Evolutionary conservation across 2,329 filamentous ascomycete species (phyloP).

Genomic region (Aspergillus fumigatus): DNA sequence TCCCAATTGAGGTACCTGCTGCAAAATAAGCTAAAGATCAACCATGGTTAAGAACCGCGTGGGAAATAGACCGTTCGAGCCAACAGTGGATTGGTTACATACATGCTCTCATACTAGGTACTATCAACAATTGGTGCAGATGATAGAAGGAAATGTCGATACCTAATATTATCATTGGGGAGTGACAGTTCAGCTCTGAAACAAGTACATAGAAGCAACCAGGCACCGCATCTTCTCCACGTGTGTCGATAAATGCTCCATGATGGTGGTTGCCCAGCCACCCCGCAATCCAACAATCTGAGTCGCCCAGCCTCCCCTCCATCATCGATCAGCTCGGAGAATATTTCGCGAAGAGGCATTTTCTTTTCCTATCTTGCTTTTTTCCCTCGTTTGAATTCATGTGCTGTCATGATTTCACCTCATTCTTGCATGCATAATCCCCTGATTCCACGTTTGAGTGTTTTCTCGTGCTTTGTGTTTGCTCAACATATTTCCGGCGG

Average conservation of each 20-base stretch:
- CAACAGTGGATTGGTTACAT: background rate
- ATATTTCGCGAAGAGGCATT: background rate
- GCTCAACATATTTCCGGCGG: background rate
- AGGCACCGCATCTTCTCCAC: background rate
- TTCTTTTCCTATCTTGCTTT: slow-evolving; percentile 9
- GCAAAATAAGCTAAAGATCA: background rate
- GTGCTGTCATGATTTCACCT: slow-evolving; percentile 2
- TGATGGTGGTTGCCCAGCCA: slow-evolving; percentile 25
- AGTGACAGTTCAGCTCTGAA: background rate
- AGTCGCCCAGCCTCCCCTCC: slow-evolving; percentile 31
- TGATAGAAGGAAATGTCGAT: background rate
- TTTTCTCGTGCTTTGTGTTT: background rate
- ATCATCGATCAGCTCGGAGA: slow-evolving; percentile 10
- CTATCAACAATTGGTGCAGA: background rate
- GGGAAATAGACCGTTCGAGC: background rate
- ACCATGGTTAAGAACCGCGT: background rate
- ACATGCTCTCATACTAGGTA: background rate
- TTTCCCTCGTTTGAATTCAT: slow-evolving; percentile 8
- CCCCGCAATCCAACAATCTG: slow-evolving; percentile 16
- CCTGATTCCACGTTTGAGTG: background rate
- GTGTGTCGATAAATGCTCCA: background rate
- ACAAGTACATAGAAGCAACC: background rate
- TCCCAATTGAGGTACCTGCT: background rate
- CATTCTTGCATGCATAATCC: background rate
- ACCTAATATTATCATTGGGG: background rate